These are phyloP conservation scores for Pichia kudriavzevii DNA, from an alignment of 1,139 yeast genomes.

Conservation along the genomic window DNA sequence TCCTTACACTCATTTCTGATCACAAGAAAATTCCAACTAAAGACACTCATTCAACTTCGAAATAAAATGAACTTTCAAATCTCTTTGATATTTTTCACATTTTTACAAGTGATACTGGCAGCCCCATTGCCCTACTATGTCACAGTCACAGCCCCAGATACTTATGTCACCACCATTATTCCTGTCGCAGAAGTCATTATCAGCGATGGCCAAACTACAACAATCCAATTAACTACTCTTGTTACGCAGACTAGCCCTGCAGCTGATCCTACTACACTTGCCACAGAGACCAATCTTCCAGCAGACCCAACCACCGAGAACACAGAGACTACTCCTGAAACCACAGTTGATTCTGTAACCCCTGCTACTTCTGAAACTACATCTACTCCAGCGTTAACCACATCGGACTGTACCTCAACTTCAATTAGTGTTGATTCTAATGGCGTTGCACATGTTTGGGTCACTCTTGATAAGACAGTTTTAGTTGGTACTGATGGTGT, in stretches of 20 bases:
- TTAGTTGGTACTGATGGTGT: constrained; percentile 6
- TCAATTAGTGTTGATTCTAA: constrained; percentile 6
- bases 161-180: constrained; percentile 50
- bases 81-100: constrained; percentile 7
- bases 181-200: constrained; percentile 66
- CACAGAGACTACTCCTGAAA: constrained; percentile 10
- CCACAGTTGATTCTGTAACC: too few species aligned
- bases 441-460: constrained; percentile 9
- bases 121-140: constrained; percentile 18
- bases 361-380: constrained; percentile 23
- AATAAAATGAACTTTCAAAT: constrained; percentile 10
- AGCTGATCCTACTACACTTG: constrained; percentile 24
- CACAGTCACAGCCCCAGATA: constrained; percentile 40
- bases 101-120: constrained; percentile 11
- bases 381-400: constrained; percentile 12
- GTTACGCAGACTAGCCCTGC: constrained; percentile 28
- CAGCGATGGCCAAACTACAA: constrained; percentile 54
- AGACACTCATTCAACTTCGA: too few species aligned
- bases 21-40: too few species aligned
- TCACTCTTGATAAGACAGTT: constrained; percentile 4
- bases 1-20: too few species aligned
- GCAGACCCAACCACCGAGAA: constrained; percentile 25
- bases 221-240: constrained; percentile 40
- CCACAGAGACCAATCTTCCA: constrained; percentile 26
- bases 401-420: constrained; percentile 8